Evolutionary conservation across 2,329 filamentous ascomycete genomes (phyloP).

Genomic region (Aureobasidium sp.): DNA sequence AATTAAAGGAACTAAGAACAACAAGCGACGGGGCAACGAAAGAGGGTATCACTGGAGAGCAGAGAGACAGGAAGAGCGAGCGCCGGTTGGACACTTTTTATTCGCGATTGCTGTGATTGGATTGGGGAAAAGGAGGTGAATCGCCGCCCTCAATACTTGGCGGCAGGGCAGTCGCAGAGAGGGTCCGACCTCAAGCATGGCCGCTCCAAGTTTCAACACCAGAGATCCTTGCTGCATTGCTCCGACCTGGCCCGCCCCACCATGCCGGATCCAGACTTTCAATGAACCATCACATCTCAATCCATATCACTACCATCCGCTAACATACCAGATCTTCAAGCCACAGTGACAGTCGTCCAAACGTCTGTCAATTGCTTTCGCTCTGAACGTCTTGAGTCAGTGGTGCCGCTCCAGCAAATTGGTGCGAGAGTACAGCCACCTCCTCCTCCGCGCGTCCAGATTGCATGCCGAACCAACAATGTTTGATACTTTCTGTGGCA

Average conservation of each 20-base stretch:
- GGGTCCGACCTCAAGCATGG: neutral
- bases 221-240: constrained; percentile 2
- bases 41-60: constrained; percentile 12
- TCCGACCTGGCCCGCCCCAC: neutral
- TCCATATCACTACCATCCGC: neutral
- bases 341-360: neutral
- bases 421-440: neutral
- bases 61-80: neutral
- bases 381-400: neutral
- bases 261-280: constrained; percentile 2
- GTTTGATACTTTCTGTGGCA: neutral
- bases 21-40: constrained; percentile 2
- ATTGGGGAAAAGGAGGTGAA: constrained; percentile 5
- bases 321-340: neutral
- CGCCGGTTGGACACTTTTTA: neutral
- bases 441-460: neutral
- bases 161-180: neutral
- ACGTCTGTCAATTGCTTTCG: neutral
- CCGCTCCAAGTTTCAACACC: neutral
- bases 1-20: constrained; percentile 2
- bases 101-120: constrained; percentile 1
- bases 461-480: neutral
- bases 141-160: constrained; percentile 7
- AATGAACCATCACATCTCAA: neutral
- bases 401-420: neutral